Evolutionary conservation across 495 filamentous ascomycete genomes (phyloP).

Genomic region (Hyaloscypha finlandica): DNA sequence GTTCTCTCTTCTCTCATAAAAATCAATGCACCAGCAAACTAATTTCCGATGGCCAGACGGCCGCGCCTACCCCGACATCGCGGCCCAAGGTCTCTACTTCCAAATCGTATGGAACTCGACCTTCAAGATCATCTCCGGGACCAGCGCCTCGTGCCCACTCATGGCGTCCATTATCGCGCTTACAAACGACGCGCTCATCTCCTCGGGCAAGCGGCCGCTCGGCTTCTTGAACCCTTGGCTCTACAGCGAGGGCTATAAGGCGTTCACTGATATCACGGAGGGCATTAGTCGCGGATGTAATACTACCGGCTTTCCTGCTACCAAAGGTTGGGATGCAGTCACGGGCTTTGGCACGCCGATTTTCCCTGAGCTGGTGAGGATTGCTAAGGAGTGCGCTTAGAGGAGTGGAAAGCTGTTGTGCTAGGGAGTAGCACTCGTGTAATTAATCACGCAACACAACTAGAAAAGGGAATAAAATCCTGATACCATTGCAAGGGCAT

Average conservation of each 20-base stretch:
- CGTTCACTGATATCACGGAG: conserved; percentile 60
- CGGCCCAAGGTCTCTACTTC: conserved; percentile 60
- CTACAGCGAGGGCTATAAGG: conserved; percentile 58
- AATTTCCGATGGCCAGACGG: conserved; percentile 56
- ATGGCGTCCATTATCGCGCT: conserved; percentile 53
- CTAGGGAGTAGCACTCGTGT: too few relatives aligned
- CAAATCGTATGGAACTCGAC: conserved; percentile 46
- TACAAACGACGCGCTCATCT: conserved; percentile 61
- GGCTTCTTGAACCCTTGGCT: conserved; percentile 65
- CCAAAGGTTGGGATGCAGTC: conserved; percentile 64
- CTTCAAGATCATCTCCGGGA: conserved; percentile 47
- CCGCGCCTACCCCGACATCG: conserved; percentile 72
- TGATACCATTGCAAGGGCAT: too few relatives aligned
- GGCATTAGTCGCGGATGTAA: conserved; percentile 61
- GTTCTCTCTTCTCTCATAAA: background rate
- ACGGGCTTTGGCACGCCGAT: conserved; percentile 63
- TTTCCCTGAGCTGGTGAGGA: conserved; percentile 45
- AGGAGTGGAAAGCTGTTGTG: too few relatives aligned
- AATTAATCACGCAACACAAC: too few relatives aligned
- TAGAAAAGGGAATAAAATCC: too few relatives aligned
- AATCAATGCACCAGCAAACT: conserved; percentile 31
- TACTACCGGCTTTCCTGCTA: conserved; percentile 53
- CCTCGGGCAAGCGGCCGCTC: conserved; percentile 55
- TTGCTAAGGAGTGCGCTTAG: conserved; percentile 15
- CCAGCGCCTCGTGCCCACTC: conserved; percentile 39